Evolutionary conservation across 176 grass and related monocot genomes (phyloP).

Genomic region (Poa pratensis): DNA sequence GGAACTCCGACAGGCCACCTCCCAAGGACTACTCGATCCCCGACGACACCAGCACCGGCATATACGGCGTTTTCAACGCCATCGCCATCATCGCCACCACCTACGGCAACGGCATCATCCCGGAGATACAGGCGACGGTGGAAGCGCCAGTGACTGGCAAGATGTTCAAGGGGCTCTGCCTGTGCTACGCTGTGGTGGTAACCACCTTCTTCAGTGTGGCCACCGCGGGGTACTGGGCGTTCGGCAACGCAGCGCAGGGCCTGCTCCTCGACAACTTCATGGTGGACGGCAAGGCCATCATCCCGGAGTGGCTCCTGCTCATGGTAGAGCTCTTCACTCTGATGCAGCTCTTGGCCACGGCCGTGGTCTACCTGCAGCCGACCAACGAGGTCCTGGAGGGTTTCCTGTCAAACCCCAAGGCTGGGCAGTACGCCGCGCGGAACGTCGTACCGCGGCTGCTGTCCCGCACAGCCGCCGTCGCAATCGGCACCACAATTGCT

Average conservation of each 20-base stretch:
- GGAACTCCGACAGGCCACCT: conserved; percentile 51
- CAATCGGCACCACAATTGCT: conserved; percentile 63
- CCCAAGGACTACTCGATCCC: conserved; percentile 70
- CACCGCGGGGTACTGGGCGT: conserved; percentile 96
- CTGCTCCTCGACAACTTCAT: conserved; percentile 75
- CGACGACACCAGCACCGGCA: conserved; percentile 39
- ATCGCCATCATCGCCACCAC: conserved; percentile 90
- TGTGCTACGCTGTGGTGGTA: conserved; percentile 81
- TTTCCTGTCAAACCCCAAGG: conserved; percentile 60
- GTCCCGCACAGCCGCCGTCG: conserved; percentile 60
- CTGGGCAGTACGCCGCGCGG: conserved; percentile 59
- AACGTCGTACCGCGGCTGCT: conserved; percentile 64
- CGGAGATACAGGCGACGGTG: conserved; percentile 93
- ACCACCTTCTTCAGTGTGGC: conserved; percentile 91
- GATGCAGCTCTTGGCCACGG: conserved; percentile 81
- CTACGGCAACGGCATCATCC: conserved; percentile 87
- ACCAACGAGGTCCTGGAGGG: conserved; percentile 88
- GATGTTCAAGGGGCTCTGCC: conserved; percentile 88
- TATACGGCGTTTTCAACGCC: conserved; percentile 78
- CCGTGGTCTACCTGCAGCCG: conserved; percentile 91
- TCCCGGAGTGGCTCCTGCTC: conserved; percentile 67
- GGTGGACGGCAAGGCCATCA: conserved; percentile 52
- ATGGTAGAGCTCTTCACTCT: conserved; percentile 76
- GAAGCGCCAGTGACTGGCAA: conserved; percentile 79
- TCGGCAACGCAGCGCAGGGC: conserved; percentile 69